Percentiles rank a stretch among this genome's conserved stretches.
Conservation (phyloP, 2,329 filamentous ascomycete species). For the Tetracladium maxilliforme region DNA sequence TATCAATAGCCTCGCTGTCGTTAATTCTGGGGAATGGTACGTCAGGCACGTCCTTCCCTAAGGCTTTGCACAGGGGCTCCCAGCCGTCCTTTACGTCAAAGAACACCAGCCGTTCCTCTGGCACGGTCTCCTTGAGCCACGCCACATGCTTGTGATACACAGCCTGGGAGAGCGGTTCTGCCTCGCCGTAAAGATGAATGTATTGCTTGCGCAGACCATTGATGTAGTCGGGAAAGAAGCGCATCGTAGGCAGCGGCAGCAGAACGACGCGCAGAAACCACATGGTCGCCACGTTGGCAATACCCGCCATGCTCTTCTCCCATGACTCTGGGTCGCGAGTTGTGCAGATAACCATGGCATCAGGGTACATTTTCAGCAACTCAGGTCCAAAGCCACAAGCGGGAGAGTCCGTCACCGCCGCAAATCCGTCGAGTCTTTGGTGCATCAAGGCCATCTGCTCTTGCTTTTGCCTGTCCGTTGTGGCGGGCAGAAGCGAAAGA, state of each 20-base stretch:
- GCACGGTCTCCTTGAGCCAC: too few relatives aligned
- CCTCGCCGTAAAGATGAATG: too few relatives aligned
- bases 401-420: conserved; percentile 12
- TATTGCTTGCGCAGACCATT: too few relatives aligned
- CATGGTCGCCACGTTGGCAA: conserved; percentile 6
- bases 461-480: too few relatives aligned
- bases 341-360: conserved; percentile 15
- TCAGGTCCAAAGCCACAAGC: conserved; percentile 12
- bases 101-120: conserved; percentile 5
- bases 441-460: too few relatives aligned
- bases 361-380: conserved; percentile 12
- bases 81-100: conserved; percentile 7
- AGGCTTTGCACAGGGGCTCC: conserved; percentile 8
- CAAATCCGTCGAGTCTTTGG: conserved; percentile 12
- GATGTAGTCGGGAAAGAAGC: too few relatives aligned
- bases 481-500: too few relatives aligned
- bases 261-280: conserved; percentile 5
- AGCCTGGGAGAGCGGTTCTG: too few relatives aligned
- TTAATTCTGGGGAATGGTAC: conserved; percentile 5
- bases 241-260: background rate
- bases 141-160: too few relatives aligned
- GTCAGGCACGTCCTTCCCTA: conserved; percentile 5
- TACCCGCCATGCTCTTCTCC: conserved; percentile 10
- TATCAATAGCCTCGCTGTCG: too few relatives aligned
- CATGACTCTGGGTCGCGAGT: conserved; percentile 12